Base-by-base conservation (phyloP, 148 eudicot genomes). In the Pouteria glomerata region DNA sequence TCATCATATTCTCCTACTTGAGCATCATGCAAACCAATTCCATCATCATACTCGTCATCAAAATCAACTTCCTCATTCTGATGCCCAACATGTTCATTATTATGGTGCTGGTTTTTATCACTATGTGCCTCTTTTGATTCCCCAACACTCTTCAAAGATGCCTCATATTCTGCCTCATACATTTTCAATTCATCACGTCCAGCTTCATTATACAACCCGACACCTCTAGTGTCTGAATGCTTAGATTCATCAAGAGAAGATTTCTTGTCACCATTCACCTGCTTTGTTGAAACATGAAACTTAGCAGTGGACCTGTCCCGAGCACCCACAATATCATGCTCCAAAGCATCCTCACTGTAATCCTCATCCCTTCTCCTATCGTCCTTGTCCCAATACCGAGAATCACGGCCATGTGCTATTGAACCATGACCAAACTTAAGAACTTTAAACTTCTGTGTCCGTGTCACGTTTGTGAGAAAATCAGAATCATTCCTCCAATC, bases 291-390 rank as follows among this genome's bases (percentile, higher is more conserved):
- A 61, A 27, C 56, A 55, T 58, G 76, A 78, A 52, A 82, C 60
- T 87, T 83, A 77, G 50, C 70, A 65, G 19, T 34, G 48, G 88
- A 68, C 68, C 58, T 82, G 78, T 78, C 80, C 61, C 57, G 83
- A 60, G 58, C 61, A 71, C 39, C 79, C 66, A 30, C 61, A 30
- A 66, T 79, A 79, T 78, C 60, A 71, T 80, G 83, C 74, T 82
- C 76, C 68, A 77, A 50, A 53, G 74, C 88, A 64, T 89, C 93
- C 81, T 91, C 99, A 71, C 70, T 79, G 62, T 95, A 92, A 76
- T 92, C 99, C n/a, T 84, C 96, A 84, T 89, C 99, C 79, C 99
- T 89, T 78, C 96, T 89, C 83, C 99, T 84, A 78, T 95, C 99
- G 82, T 95, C 99, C 68, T 81, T 79, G 78, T 95, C 99, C 99